Evolutionary conservation across 208 protist genomes (phyloP).

Genomic region (Leishmania aethiopica): DNA sequence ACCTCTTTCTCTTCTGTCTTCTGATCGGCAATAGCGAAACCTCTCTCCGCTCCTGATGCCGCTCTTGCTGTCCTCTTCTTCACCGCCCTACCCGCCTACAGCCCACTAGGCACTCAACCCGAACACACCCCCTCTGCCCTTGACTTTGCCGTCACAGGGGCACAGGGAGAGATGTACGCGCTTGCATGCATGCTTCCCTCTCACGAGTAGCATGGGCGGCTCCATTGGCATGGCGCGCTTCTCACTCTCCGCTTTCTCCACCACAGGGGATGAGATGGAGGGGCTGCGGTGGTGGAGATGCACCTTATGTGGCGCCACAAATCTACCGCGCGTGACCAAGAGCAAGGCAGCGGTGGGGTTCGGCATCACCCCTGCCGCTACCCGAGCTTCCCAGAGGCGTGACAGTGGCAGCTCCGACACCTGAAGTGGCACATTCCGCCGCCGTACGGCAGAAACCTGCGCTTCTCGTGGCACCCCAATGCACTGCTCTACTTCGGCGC

Average conservation of each 20-base stretch:
- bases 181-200: neutral
- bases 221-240: neutral
- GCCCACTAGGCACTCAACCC: neutral
- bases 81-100: neutral
- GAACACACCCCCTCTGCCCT: neutral
- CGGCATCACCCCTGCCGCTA: conserved; percentile 8
- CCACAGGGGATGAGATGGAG: conserved; percentile 14
- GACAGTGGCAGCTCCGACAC: conserved; percentile 13
- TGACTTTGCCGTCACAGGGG: neutral
- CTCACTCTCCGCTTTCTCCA: neutral
- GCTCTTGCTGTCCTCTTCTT: neutral
- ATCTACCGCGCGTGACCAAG: conserved; percentile 16
- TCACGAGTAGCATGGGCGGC: neutral
- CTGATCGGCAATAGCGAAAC: neutral
- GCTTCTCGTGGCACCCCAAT: conserved; percentile 14
- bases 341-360: conserved; percentile 15
- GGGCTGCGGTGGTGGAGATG: conserved; percentile 15
- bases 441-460: conserved; percentile 20
- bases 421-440: conserved; percentile 16
- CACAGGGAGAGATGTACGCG: neutral
- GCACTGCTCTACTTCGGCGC: conserved; percentile 17
- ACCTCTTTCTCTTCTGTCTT: neutral
- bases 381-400: conserved; percentile 14
- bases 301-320: conserved; percentile 15
- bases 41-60: neutral